Percentiles rank a stretch among this genome's conserved stretches.
These are phyloP conservation scores for Diplosphaera chodatii DNA, from an alignment of 139 green algal genomes.

Conservation along the genomic window DNA sequence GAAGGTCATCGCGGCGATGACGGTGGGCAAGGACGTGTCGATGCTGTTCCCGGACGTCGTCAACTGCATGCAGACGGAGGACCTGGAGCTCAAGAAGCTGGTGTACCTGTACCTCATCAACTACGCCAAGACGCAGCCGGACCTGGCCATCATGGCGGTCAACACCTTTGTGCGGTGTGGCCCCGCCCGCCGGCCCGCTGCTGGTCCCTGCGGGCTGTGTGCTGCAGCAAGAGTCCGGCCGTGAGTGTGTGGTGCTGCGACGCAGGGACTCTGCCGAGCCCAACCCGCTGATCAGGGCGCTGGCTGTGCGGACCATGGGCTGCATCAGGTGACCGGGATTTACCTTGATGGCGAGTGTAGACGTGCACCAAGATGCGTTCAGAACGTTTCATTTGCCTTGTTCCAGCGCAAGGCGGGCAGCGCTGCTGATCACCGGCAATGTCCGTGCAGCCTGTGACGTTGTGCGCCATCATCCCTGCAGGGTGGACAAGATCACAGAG, in stretches of 20 bases:
- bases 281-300: constrained; percentile 93
- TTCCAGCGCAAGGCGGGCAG: too few relatives aligned
- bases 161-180: constrained; percentile 99
- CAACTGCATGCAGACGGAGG: constrained; percentile 95
- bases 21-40: constrained; percentile 96
- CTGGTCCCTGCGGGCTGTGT: too few relatives aligned
- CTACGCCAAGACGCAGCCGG: constrained; percentile 97
- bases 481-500: constrained; percentile 98
- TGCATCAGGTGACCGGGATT: too few relatives aligned
- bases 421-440: too few relatives aligned
- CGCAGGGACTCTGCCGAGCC: constrained; percentile 96
- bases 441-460: too few relatives aligned
- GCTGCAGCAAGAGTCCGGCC: too few relatives aligned
- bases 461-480: too few relatives aligned
- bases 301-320: constrained; percentile 98
- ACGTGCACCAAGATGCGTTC: too few relatives aligned
- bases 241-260: too few relatives aligned
- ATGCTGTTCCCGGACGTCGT: constrained; percentile 94
- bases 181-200: too few relatives aligned
- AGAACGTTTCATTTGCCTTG: too few relatives aligned
- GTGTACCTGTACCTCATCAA: constrained; percentile 99
- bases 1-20: constrained; percentile 92
- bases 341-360: too few relatives aligned
- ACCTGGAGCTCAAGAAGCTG: constrained; percentile 94
- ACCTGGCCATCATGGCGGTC: constrained; percentile 97